Evolutionary conservation across 2,329 filamentous ascomycete species (phyloP).

Genomic region (Apiospora pterosperma): DNA sequence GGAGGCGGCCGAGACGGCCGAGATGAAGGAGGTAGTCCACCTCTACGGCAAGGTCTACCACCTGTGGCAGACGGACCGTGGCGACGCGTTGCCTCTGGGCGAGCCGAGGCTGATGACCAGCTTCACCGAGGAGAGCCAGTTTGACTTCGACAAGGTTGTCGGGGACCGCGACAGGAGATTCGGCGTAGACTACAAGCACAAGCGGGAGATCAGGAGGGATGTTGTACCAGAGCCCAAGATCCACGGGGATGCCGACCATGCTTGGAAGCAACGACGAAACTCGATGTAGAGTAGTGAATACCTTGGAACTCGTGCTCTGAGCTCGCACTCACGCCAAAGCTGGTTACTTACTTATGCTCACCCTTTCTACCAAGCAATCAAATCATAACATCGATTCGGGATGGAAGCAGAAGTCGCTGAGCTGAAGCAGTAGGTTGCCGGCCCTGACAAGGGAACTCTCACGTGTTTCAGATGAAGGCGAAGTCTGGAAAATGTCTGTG

Average conservation of each 20-base stretch:
- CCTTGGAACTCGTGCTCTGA: no score
- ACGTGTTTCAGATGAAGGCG: constrained; percentile 43
- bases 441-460: constrained; percentile 31
- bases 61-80: constrained; percentile 79
- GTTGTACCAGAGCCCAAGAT: constrained; percentile 37
- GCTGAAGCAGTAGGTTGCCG: constrained; percentile 32
- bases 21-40: constrained; percentile 73
- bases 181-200: constrained; percentile 40
- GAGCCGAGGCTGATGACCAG: constrained; percentile 54
- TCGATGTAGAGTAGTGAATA: background rate
- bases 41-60: constrained; percentile 85
- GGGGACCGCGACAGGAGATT: constrained; percentile 43
- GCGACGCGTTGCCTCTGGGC: constrained; percentile 54
- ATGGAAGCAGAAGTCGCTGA: constrained; percentile 33
- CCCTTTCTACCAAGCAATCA: no score
- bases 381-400: constrained; percentile 5
- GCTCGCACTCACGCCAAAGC: no score
- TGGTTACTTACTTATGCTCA: no score
- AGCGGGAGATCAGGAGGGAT: constrained; percentile 39
- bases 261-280: constrained; percentile 15
- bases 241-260: constrained; percentile 30
- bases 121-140: constrained; percentile 45
- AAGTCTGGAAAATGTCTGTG: constrained; percentile 56
- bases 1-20: constrained; percentile 73
- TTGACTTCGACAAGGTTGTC: constrained; percentile 42